Base-by-base conservation (phyloP, 2,329 filamentous ascomycete genomes). In the Malbranchea zuffiana region DNA sequence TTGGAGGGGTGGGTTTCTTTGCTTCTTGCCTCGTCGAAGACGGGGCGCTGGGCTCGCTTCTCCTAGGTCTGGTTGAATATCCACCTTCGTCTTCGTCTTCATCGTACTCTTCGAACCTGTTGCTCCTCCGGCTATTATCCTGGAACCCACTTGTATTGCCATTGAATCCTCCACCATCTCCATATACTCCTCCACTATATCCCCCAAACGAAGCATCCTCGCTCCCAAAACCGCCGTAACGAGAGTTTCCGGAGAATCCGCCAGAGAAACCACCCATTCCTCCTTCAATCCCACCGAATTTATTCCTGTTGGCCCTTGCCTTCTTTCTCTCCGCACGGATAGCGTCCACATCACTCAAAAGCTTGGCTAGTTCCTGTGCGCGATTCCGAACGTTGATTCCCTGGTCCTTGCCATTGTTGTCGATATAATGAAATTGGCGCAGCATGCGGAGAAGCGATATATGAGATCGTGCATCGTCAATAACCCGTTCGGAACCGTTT, bases 391-490 rank as follows among this genome's bases (percentile, higher is more conserved):
- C 90, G 55, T 98, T 98, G 61, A 98, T 77, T 43, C 90, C 90
- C 62, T 98, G 90, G 56, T 98, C 90, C 62, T 98, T 98, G 59
- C 90, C 90, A 61, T 96, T 96, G 57, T 75, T 72, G 56, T 98
- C 75, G 61, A 98, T 96, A 63, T 72, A 98, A 65, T 98, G 90
- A 63, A 98, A 98, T 60, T 98, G 90, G 40, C 87, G 83, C 39
- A 98, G 75, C 90, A 98, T 98, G 65, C 95, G 94, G 42, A 98
- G 74, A 6, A 96, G 77, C 11, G 88, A 92, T 44, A 98, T 76
- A 60, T 98, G 90, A 40, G 87, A 87, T 50, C 90, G 78, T 40
- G 90, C 90, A 63, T 98, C 90, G 62, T 98, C 90, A 47, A 98
- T 88, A 24, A 98, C 90, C 37, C 90, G 75, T 62, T 98, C 90